A percentile compares a stretch with the other conserved stretches of the same genome.
Conservation (phyloP, 2,329 filamentous ascomycete genomes). For the Neocucurbitaria cava region DNA sequence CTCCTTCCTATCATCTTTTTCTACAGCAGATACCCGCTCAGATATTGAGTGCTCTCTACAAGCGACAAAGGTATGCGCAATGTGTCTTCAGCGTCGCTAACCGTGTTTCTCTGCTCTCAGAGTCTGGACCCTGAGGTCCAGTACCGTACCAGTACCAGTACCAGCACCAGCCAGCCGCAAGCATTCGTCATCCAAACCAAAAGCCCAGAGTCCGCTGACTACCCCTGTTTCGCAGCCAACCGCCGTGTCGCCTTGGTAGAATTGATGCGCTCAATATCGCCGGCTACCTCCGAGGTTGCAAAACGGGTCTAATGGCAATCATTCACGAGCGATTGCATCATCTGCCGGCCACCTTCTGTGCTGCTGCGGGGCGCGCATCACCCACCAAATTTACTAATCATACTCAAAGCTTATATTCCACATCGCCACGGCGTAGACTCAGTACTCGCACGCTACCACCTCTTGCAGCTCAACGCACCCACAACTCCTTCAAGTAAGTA, state of each 20-base stretch:
- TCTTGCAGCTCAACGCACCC: background rate
- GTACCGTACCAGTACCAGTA: too few species aligned
- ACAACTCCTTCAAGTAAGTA: background rate
- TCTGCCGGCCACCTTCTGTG: conserved; percentile 20
- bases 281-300: conserved; percentile 10
- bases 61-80: background rate
- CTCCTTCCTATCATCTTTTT: background rate
- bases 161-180: too few species aligned
- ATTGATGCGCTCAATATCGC: conserved; percentile 17
- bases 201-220: too few species aligned
- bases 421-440: conserved; percentile 6
- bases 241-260: too few species aligned
- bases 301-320: conserved; percentile 19
- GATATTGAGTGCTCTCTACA: background rate
- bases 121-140: background rate
- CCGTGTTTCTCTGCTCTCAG: background rate
- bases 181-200: conserved; percentile 5
- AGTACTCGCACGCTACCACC: background rate
- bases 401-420: conserved; percentile 31
- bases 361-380: conserved; percentile 39
- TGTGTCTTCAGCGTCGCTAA: background rate
- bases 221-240: conserved; percentile 10
- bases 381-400: conserved; percentile 21
- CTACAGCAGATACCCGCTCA: background rate
- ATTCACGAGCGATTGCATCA: conserved; percentile 40